Evolutionary conservation across 371 early-diverging fungal species (phyloP).

Genomic region (Mortierella sp.): DNA sequence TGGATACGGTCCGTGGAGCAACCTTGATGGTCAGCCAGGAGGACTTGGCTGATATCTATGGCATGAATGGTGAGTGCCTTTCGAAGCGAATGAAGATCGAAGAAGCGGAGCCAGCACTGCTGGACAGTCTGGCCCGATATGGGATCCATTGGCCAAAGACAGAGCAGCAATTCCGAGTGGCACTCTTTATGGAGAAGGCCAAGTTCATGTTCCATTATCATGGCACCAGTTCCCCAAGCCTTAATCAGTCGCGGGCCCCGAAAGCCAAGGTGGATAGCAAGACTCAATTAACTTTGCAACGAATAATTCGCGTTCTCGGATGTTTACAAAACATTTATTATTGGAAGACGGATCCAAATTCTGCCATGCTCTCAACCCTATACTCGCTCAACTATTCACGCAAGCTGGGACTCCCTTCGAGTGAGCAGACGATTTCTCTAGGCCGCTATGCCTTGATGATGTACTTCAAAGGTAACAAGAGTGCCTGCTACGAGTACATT

Average conservation of each 20-base stretch:
- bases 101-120: slow-evolving; percentile 57
- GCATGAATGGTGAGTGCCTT: slow-evolving; percentile 58
- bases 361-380: slow-evolving; percentile 56
- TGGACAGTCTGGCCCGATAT: slow-evolving; percentile 4
- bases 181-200: slow-evolving; percentile 6
- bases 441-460: slow-evolving; percentile 57
- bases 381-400: slow-evolving; percentile 60
- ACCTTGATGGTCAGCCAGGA: slow-evolving; percentile 53
- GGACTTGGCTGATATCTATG: slow-evolving; percentile 59
- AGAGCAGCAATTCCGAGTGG: slow-evolving; percentile 1
- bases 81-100: slow-evolving; percentile 58
- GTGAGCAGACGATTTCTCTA: slow-evolving; percentile 56
- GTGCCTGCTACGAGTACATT: slow-evolving; percentile 57
- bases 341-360: slow-evolving; percentile 55
- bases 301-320: slow-evolving; percentile 58
- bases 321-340: slow-evolving; percentile 61
- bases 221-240: slow-evolving; percentile 44
- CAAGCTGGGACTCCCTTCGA: slow-evolving; percentile 50
- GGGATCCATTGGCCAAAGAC: slow-evolving; percentile 7
- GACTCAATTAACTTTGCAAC: slow-evolving; percentile 46
- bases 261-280: slow-evolving; percentile 25
- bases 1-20: slow-evolving; percentile 53
- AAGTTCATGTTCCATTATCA: slow-evolving; percentile 24
- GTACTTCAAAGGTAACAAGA: slow-evolving; percentile 61
- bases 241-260: slow-evolving; percentile 28